Base-by-base conservation (phyloP, 768 basidiomycete species). In the Suillus lakei region DNA sequence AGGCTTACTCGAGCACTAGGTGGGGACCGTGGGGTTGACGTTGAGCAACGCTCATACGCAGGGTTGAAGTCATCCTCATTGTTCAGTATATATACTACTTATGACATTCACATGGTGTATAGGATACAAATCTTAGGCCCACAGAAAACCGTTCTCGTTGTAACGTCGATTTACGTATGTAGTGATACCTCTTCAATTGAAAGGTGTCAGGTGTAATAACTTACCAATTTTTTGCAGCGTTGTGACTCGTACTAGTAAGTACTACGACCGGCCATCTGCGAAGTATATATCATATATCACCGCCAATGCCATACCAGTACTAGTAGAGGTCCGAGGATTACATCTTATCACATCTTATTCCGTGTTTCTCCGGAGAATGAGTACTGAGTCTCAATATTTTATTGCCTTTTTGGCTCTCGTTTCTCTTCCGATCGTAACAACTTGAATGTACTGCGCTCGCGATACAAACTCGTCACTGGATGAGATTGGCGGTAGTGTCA, bases 391-490 rank as follows among this genome's bases (percentile, higher is more conserved):
- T n/a, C n/a, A n/a, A n/a, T n/a, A n/a, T n/a, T n/a, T n/a, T n/a
- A n/a, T n/a, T 39, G 8, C 62, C 26, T n/a, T 67, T 58, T 30
- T 76, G 8, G 2, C 28, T 39, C 48, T 74, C 16, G 8, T 68
- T 59, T 61, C 68, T n/a, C 51, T 75, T 72, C 48, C 70, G 69
- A 59, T 56, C 38, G 41, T 67, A 26, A 41, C 30, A 13, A 46
- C 26, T 48, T 32, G n/a, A n/a, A n/a, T 48, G 73, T 71, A 18
- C 53, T 56, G 46, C 66, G 72, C 56, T 59, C 61, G 36, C 3
- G 85, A 83, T n/a, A 84, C 81, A 0, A 87, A 88, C 70, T 79
- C 80, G 23, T 86, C 85, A 0, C 70, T 87, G 63, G 66, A 63
- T 59, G 87, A 88, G 68, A 83, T 88, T 39, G 68, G 74, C 48